A percentile compares a stretch with the other conserved stretches of the same genome.
Evolutionary conservation across 1,284 basidiomycete species (phyloP).

Genomic region (Rhodotorula sp.): DNA sequence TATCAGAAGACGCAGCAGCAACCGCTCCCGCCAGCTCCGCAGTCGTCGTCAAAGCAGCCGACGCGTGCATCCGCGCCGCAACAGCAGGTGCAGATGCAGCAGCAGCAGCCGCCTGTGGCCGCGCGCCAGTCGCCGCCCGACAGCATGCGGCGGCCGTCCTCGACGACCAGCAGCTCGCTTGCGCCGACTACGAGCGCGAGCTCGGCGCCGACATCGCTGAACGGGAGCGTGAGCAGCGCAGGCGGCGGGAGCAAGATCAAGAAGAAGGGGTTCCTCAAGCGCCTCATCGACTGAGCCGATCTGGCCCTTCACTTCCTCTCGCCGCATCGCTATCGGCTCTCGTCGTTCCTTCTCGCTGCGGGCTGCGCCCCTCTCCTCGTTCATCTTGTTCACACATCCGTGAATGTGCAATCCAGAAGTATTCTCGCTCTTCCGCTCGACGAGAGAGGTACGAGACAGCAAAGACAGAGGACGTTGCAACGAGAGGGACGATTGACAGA

Average conservation of each 20-base stretch:
- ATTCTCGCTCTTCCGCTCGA: too few species aligned
- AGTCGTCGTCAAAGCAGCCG: neutral
- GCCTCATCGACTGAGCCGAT: neutral
- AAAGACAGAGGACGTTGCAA: too few species aligned
- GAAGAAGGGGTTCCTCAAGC: slow-evolving; percentile 27
- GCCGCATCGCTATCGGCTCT: neutral
- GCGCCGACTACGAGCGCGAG: slow-evolving; percentile 3
- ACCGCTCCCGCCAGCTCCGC: slow-evolving; percentile 1
- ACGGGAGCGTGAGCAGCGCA: neutral
- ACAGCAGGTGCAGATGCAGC: neutral
- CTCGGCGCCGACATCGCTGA: neutral
- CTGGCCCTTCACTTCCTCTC: too few species aligned
- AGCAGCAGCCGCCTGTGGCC: neutral
- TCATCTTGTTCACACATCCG: too few species aligned
- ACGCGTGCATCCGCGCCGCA: neutral
- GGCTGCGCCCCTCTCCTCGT: too few species aligned
- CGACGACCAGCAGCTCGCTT: neutral
- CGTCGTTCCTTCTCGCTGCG: neutral
- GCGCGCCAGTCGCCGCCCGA: neutral
- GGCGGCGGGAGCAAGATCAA: slow-evolving; percentile 14
- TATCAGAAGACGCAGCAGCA: slow-evolving; percentile 20
- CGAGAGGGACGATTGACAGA: too few species aligned
- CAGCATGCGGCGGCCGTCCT: slow-evolving; percentile 2
- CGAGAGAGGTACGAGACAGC: too few species aligned
- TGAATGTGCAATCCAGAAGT: too few species aligned